Conservation (phyloP, 2,329 filamentous ascomycete genomes). For the Colletotrichum shisoi region DNA sequence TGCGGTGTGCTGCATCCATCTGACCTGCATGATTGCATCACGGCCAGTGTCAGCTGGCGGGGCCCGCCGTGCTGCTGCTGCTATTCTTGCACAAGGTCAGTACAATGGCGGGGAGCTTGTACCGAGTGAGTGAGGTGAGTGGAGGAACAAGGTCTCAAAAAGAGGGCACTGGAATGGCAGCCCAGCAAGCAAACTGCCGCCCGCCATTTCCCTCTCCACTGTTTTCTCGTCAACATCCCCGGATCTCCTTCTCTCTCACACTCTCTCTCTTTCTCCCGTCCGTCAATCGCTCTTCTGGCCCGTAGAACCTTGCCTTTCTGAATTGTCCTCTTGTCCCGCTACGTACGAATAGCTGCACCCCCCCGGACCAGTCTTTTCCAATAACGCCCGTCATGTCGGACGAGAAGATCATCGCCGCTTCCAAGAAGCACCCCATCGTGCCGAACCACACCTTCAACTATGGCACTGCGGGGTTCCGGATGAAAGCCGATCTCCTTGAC, state of each 20-base stretch:
- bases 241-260: constrained; percentile 23
- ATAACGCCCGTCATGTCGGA: constrained; percentile 55
- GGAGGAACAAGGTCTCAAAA: constrained; percentile 27
- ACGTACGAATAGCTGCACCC: constrained; percentile 9
- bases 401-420: constrained; percentile 65
- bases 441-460: constrained; percentile 67
- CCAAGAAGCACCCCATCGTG: constrained; percentile 68
- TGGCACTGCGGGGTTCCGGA: constrained; percentile 73
- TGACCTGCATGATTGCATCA: constrained; percentile 39
- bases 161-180: constrained; percentile 33
- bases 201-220: constrained; percentile 31
- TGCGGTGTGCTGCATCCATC: constrained; percentile 37
- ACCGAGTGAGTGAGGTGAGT: constrained; percentile 5
- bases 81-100: constrained; percentile 9
- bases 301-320: background rate
- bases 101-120: constrained; percentile 22
- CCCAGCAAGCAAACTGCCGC: constrained; percentile 15
- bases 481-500: constrained; percentile 81
- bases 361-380: background rate
- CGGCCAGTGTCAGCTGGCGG: constrained; percentile 36
- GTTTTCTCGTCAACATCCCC: constrained; percentile 36
- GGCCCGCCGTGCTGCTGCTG: constrained; percentile 5
- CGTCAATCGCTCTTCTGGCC: constrained; percentile 16
- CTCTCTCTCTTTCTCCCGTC: background rate
- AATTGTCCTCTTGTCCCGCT: constrained; percentile 3